phyloP scores from a whole-genome alignment of 2,329 filamentous ascomycete genomes.

The Colletotrichum sp. region DNA sequence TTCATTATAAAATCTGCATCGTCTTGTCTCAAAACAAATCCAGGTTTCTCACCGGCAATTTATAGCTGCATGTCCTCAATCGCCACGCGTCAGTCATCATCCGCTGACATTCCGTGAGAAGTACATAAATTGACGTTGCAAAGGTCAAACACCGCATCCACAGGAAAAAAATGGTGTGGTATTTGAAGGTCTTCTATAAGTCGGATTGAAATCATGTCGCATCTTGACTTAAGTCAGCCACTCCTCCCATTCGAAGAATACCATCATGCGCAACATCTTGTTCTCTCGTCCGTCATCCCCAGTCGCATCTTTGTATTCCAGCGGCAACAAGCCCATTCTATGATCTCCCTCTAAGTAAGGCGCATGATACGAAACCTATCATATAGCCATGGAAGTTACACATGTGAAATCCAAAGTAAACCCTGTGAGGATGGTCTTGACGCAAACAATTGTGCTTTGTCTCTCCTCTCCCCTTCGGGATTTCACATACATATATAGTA shows the following conservation, averaged over 20 bases:
- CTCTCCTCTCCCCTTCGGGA: rapidly evolving
- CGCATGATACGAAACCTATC: too few species aligned
- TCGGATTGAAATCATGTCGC: too few species aligned
- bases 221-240: not conserved
- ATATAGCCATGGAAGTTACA: too few species aligned
- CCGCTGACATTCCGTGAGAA: not conserved
- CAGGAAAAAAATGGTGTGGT: too few species aligned
- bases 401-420: too few species aligned
- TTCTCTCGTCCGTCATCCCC: not conserved
- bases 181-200: too few species aligned
- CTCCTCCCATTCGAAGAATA: rapidly evolving
- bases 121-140: rapidly evolving
- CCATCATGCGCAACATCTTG: rapidly evolving
- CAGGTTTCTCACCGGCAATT: rapidly evolving
- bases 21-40: not conserved
- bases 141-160: too few species aligned
- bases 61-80: not conserved
- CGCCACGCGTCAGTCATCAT: not conserved
- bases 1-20: too few species aligned
- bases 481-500: not conserved
- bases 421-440: too few species aligned
- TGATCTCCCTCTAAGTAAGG: too few species aligned
- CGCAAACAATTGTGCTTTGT: too few species aligned
- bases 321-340: not conserved
- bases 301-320: not conserved